Conservation (phyloP, 2,329 filamentous ascomycete species). For the Rachicladosporium sp. region DNA sequence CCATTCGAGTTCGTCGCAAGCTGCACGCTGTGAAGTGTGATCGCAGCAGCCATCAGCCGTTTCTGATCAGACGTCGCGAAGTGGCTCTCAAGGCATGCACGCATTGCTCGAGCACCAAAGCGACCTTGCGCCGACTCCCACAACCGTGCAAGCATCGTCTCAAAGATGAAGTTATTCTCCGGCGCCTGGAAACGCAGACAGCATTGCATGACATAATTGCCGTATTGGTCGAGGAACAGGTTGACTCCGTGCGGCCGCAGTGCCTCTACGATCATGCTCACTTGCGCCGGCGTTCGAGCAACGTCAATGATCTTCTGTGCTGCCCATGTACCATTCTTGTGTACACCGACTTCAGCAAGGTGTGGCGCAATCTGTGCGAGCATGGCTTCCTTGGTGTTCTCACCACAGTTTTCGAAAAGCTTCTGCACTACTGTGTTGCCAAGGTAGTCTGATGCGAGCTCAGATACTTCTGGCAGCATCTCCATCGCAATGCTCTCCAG, state of each 20-base stretch:
- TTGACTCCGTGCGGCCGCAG: constrained; percentile 78
- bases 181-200: constrained; percentile 84
- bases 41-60: constrained; percentile 81
- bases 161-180: constrained; percentile 94
- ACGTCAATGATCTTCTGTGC: constrained; percentile 99
- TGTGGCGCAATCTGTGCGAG: constrained; percentile 76
- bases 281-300: constrained; percentile 72
- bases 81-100: constrained; percentile 91
- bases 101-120: constrained; percentile 91
- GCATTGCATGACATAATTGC: constrained; percentile 95
- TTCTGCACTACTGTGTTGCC: constrained; percentile 99
- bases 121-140: constrained; percentile 90
- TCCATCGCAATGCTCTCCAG: constrained; percentile 85
- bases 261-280: constrained; percentile 71
- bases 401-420: constrained; percentile 91
- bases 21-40: constrained; percentile 93
- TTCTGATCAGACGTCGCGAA: constrained; percentile 95
- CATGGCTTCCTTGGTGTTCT: constrained; percentile 84
- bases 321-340: constrained; percentile 99
- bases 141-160: constrained; percentile 86
- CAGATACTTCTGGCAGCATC: constrained; percentile 94
- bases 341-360: constrained; percentile 88
- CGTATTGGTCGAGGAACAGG: constrained; percentile 92
- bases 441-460: constrained; percentile 88
- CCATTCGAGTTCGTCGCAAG: constrained; percentile 94